Percentiles rank a stretch among this genome's conserved stretches.
These are phyloP conservation scores for Penicillium argentinense DNA, from an alignment of 495 filamentous ascomycete species.

Conservation along the genomic window DNA sequence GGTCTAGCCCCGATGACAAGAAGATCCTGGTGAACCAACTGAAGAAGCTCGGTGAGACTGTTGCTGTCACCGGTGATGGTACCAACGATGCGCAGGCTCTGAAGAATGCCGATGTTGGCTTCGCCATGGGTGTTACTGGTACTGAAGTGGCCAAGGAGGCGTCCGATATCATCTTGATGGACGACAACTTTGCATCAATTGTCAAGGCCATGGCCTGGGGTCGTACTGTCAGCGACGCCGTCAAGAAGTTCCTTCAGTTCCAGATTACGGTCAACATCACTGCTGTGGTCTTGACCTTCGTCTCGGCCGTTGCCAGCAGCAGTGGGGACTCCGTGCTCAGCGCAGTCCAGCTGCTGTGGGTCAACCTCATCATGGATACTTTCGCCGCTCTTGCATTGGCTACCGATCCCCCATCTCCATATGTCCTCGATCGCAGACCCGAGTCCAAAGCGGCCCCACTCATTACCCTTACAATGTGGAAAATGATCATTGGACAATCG, in stretches of 20 bases:
- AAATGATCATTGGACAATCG: conserved; percentile 87
- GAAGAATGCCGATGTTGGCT: conserved; percentile 84
- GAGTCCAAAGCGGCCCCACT: conserved; percentile 75
- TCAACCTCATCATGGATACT: conserved; percentile 95
- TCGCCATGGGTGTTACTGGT: conserved; percentile 88
- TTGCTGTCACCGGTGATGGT: conserved; percentile 91
- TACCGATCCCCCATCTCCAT: conserved; percentile 73
- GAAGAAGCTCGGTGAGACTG: conserved; percentile 84
- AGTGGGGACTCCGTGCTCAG: conserved; percentile 73
- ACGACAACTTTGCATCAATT: conserved; percentile 91
- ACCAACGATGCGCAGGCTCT: conserved; percentile 90
- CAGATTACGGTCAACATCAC: conserved; percentile 93
- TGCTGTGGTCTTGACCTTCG: conserved; percentile 78
- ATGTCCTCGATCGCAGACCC: conserved; percentile 71
- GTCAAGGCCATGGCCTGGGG: conserved; percentile 88
- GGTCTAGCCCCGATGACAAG: conserved; percentile 85
- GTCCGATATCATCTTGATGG: conserved; percentile 91
- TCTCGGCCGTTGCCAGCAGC: conserved; percentile 69
- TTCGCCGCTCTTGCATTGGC: conserved; percentile 91
- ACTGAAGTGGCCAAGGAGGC: conserved; percentile 93
- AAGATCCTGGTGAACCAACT: conserved; percentile 74
- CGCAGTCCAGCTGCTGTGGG: conserved; percentile 86
- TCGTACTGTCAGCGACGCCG: conserved; percentile 82
- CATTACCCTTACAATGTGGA: conserved; percentile 85
- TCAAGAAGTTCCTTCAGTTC: conserved; percentile 92